Conservation (phyloP, 2,329 filamentous ascomycete genomes). For the Dactylellina cionopaga region DNA sequence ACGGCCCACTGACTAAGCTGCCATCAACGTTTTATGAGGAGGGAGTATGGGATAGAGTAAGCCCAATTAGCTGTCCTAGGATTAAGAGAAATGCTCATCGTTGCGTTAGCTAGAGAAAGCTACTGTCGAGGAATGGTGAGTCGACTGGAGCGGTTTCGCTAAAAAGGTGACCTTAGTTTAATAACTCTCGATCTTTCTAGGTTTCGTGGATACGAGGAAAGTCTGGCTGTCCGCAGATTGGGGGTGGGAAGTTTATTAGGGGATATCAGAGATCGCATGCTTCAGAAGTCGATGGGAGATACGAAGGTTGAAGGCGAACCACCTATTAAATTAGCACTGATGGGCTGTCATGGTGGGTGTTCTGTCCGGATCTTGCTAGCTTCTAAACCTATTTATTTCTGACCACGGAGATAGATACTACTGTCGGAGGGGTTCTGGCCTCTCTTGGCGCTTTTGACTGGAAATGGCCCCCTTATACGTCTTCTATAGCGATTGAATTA, state of each 20-base stretch:
- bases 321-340: constrained; percentile 54
- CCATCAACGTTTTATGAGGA: constrained; percentile 88
- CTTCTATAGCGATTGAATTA: constrained; percentile 88
- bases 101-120: constrained; percentile 20
- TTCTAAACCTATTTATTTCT: no score
- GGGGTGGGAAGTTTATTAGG: constrained; percentile 87
- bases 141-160: neutral
- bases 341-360: constrained; percentile 57
- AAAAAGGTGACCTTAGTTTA: neutral
- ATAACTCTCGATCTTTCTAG: constrained; percentile 59
- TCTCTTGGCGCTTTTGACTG: constrained; percentile 82
- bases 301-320: constrained; percentile 64
- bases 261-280: constrained; percentile 81
- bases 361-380: no score
- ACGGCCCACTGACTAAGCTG: constrained; percentile 80
- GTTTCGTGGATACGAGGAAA: constrained; percentile 88
- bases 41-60: constrained; percentile 29
- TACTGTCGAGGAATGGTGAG: constrained; percentile 40
- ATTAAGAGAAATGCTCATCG: neutral
- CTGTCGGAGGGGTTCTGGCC: constrained; percentile 79
- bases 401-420: constrained; percentile 72
- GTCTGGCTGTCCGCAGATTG: constrained; percentile 83
- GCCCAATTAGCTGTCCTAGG: neutral
- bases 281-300: constrained; percentile 70
- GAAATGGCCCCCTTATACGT: constrained; percentile 92